Evolutionary conservation across 768 basidiomycete genomes (phyloP).

Genomic region (Calocybe gangraenosa): DNA sequence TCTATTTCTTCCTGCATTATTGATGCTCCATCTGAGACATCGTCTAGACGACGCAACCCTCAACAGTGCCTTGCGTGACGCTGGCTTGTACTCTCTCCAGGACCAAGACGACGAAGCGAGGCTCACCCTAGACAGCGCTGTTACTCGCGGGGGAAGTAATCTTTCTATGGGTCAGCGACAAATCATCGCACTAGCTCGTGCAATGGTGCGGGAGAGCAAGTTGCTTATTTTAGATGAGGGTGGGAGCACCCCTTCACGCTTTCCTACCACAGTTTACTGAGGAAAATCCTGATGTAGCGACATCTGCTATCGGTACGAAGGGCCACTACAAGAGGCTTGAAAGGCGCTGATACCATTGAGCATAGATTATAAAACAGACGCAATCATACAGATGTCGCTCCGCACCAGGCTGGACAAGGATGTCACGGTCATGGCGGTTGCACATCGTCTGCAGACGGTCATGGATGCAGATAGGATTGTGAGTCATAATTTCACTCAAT

Average conservation of each 20-base stretch:
- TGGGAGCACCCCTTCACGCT: slow-evolving; percentile 21
- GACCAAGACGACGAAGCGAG: slow-evolving; percentile 39
- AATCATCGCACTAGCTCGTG: slow-evolving; percentile 61
- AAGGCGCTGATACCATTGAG: background rate
- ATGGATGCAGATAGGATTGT: slow-evolving; percentile 59
- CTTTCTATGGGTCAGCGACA: slow-evolving; percentile 79
- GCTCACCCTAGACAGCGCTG: slow-evolving; percentile 39
- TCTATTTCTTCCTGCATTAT: background rate
- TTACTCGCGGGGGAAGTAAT: slow-evolving; percentile 57
- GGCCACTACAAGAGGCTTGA: background rate
- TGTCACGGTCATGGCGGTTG: slow-evolving; percentile 60
- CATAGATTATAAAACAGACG: slow-evolving; percentile 55
- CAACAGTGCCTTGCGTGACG: slow-evolving; percentile 33
- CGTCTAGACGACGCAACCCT: slow-evolving; percentile 34
- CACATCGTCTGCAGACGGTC: slow-evolving; percentile 65
- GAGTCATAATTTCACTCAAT: slow-evolving; percentile 10
- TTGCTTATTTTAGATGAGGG: slow-evolving; percentile 63
- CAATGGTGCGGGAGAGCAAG: slow-evolving; percentile 51
- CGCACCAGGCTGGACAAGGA: slow-evolving; percentile 56
- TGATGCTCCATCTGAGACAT: background rate
- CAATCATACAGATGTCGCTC: slow-evolving; percentile 64
- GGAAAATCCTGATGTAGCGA: slow-evolving; percentile 31
- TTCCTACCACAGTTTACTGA: slow-evolving; percentile 29
- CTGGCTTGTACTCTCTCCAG: slow-evolving; percentile 35
- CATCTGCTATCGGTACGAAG: slow-evolving; percentile 41